Evolutionary conservation across 768 basidiomycete genomes (phyloP).

Genomic region (Boletus rex-veris): DNA sequence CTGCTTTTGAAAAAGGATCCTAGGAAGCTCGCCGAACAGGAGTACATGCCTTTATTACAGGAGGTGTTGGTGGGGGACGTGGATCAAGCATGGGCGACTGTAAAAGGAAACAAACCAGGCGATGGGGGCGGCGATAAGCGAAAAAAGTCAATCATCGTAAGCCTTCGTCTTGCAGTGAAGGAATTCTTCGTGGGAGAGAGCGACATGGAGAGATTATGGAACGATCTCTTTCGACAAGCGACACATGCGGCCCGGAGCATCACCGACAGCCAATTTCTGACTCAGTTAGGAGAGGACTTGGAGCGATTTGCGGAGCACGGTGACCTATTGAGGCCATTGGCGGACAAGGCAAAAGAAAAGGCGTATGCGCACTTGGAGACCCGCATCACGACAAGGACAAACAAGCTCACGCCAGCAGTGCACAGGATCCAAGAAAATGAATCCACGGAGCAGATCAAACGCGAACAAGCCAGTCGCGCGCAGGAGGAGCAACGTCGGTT

Average conservation of each 20-base stretch:
- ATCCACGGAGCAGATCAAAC: background rate
- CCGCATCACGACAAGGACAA: background rate
- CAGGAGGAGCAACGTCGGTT: constrained; percentile 7
- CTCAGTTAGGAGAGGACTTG: background rate
- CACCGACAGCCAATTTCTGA: background rate
- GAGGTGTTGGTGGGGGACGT: constrained; percentile 3
- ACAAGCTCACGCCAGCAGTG: constrained; percentile 7
- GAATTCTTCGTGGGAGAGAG: background rate
- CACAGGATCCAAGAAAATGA: constrained; percentile 9
- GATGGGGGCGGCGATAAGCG: background rate
- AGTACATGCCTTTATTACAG: background rate
- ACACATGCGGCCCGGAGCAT: background rate
- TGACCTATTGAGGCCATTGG: background rate
- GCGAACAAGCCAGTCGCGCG: background rate
- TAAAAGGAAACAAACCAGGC: background rate
- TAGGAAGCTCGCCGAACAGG: background rate
- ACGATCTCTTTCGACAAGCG: background rate
- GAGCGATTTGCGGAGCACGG: background rate
- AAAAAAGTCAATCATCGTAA: background rate
- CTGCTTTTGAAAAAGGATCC: background rate
- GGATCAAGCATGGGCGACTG: constrained; percentile 2
- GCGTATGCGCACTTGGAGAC: background rate
- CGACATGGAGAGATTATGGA: background rate
- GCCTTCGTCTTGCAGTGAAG: background rate
- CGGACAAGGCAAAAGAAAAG: background rate